phyloP scores from a whole-genome alignment of 441 rosid species.

The Melastoma candidum region DNA sequence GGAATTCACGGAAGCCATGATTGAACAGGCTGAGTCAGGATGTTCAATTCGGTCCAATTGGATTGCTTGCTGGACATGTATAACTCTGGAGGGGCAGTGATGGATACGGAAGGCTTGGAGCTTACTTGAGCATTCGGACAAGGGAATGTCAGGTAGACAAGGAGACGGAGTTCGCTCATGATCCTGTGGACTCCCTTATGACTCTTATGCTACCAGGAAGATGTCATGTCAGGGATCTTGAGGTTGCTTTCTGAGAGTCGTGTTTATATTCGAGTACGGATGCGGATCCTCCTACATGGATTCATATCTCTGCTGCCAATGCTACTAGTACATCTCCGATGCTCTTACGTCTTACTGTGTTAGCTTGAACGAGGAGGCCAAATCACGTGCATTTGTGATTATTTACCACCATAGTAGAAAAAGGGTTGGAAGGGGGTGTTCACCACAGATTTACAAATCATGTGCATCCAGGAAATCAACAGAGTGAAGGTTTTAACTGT shows the following conservation, averaged over 20 bases:
- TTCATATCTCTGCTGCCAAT: too few species aligned
- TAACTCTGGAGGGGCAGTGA: constrained; percentile 55
- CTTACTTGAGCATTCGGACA: constrained; percentile 45
- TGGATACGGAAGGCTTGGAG: constrained; percentile 36
- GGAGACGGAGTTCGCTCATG: constrained; percentile 32
- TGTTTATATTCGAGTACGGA: constrained; percentile 50
- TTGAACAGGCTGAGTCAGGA: constrained; percentile 31
- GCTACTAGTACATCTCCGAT: constrained; percentile 12
- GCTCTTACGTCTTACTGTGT: too few species aligned
- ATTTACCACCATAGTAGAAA: too few species aligned
- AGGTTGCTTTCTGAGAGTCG: constrained; percentile 25
- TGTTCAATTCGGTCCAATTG: constrained; percentile 45
- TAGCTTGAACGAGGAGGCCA: too few species aligned
- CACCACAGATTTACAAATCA: too few species aligned
- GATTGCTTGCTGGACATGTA: constrained; percentile 58
- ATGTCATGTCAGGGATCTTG: constrained; percentile 24
- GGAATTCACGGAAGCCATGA: constrained; percentile 6
- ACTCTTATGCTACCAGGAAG: constrained; percentile 27
- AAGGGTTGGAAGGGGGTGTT: too few species aligned
- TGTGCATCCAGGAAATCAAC: too few species aligned
- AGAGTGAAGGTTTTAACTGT: too few species aligned
- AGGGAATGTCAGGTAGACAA: constrained; percentile 33
- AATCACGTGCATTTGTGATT: too few species aligned
- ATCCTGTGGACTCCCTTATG: constrained; percentile 33
- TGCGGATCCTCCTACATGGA: too few species aligned